A percentile compares a stretch with the other conserved stretches of the same genome.
phyloP scores from a whole-genome alignment of 768 basidiomycete species.

The Pholiota microspora region DNA sequence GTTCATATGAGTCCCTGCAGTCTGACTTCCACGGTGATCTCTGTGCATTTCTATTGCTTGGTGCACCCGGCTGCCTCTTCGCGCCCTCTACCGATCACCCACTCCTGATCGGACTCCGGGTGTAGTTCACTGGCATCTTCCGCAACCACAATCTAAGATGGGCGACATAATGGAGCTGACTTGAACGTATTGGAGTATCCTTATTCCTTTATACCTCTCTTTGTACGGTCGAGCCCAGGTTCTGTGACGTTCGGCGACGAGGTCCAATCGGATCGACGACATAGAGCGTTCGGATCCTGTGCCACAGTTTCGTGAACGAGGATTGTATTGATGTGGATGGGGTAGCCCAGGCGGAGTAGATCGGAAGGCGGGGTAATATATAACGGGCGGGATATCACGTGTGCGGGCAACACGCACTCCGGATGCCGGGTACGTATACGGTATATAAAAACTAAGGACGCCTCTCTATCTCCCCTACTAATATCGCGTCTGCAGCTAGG shows the following conservation, averaged over 20 bases:
- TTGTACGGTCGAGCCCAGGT: not conserved
- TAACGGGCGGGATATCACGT: not conserved
- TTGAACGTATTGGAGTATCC: too few species aligned
- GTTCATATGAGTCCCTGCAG: too few species aligned
- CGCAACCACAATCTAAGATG: too few species aligned
- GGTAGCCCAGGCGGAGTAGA: not conserved
- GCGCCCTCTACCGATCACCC: too few species aligned
- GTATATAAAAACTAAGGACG: not conserved
- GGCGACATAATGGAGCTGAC: too few species aligned
- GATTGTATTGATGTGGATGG: not conserved
- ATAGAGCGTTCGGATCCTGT: not conserved
- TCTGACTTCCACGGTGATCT: too few species aligned
- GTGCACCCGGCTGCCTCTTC: too few species aligned
- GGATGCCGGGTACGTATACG: not conserved
- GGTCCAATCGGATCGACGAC: not conserved
- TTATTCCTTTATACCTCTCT: not conserved
- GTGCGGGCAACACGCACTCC: not conserved
- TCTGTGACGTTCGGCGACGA: not conserved
- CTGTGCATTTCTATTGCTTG: too few species aligned
- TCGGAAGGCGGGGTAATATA: not conserved
- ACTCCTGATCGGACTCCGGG: too few species aligned
- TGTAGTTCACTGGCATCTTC: too few species aligned
- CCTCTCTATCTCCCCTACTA: not conserved
- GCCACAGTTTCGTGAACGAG: too few species aligned
- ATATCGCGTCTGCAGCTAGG: not conserved